Evolutionary conservation across 2,329 filamentous ascomycete species (phyloP), one percentile per base, ranked within the genome.

Genomic region (Neofusicoccum umdonicola): DNA sequence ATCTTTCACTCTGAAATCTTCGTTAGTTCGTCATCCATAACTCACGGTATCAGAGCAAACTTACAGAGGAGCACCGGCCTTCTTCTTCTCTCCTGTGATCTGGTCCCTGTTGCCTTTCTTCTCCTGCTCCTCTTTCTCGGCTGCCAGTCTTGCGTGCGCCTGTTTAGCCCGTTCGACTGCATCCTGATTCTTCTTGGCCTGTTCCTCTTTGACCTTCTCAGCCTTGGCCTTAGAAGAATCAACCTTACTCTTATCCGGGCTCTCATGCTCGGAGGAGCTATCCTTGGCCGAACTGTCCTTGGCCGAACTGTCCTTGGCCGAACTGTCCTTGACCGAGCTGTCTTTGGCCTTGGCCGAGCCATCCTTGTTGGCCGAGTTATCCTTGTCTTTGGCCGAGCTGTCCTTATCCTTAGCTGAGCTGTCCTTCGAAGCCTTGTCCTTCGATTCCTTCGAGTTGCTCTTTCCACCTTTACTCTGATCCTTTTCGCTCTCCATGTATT

Each of bases 401-500:
- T 56, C 61, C 37, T 54, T 63, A 7, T 22, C 11, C 15, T 44
- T 44, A 5, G 31, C 11, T 12, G n/a, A 45, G 17, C n/a, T 37
- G 27, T 56, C 61, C 37, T 54, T 63, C 5, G 42, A 39, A 15
- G 27, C n/a, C 19, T 60, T 44, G 13, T 47, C 54, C 48, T 39
- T 31, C 13, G 52, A 61, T 27, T 52, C 62, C 37, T 31, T 57
- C 13, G 42, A 7, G 13, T 62, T 51, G 13, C 47, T 47, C 31
- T 65, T 50, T 4, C 35, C 48, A 9, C 34, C 44, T 17, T 64
- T 50, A 15, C 31, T 17, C 15, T 45, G 31, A 4, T 78, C 76
- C 63, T 80, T 79, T 47, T 77, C 75, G 68, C 83, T 74, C 61
- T 81, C 80, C 65, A 65, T 65, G 67, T 76, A 74, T 12, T 88